These are phyloP conservation scores for Psidium friedrichsthalianum DNA, from an alignment of 345 rosid species.

Conservation along the genomic window DNA sequence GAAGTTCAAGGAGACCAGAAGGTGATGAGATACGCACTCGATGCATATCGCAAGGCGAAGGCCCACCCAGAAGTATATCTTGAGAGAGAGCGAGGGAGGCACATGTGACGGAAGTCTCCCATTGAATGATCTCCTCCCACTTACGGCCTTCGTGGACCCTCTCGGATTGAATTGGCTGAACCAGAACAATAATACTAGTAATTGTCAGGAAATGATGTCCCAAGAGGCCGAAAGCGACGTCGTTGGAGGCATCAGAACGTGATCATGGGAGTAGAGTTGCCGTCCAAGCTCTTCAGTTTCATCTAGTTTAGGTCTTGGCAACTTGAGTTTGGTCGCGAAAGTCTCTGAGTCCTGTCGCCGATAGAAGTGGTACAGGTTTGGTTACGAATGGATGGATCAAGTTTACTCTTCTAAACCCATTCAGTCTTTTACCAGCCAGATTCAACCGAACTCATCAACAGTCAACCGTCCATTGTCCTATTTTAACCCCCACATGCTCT, in stretches of 20 bases:
- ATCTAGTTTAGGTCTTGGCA: not conserved
- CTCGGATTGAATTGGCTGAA: not conserved
- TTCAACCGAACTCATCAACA: not conserved
- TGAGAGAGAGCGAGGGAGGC: not conserved
- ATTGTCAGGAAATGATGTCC: not conserved
- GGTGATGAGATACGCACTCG: not conserved
- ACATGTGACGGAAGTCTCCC: not conserved
- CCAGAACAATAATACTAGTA: not conserved
- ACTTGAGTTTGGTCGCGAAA: not conserved
- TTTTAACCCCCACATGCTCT: not conserved
- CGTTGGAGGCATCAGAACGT: not conserved
- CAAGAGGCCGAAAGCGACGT: not conserved
- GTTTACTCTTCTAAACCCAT: not conserved
- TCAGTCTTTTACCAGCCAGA: not conserved
- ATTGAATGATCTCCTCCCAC: constrained; percentile 1
- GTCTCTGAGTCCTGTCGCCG: not conserved
- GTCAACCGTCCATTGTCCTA: not conserved
- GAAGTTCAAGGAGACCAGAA: not conserved
- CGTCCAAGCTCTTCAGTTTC: not conserved
- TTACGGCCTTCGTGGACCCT: not conserved
- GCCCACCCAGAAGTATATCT: not conserved
- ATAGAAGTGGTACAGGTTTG: not conserved
- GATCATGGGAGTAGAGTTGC: not conserved
- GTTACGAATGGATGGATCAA: not conserved
- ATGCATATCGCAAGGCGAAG: not conserved